These are phyloP conservation scores for Ophiocordyceps unilateralis DNA, from an alignment of 2,329 filamentous ascomycete genomes.

Conservation along the genomic window DNA sequence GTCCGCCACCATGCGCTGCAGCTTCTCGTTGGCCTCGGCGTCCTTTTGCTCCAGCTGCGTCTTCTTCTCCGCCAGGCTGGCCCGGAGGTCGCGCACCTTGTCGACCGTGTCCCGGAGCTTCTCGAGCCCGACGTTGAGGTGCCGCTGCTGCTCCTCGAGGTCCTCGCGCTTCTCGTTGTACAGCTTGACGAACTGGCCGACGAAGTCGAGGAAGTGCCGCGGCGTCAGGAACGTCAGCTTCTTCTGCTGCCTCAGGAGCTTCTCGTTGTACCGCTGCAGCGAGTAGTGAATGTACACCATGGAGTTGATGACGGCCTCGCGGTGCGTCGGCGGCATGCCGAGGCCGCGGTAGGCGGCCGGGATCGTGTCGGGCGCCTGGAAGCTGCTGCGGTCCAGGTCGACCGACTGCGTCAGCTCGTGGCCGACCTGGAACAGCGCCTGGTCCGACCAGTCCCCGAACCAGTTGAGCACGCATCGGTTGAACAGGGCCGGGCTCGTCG, in stretches of 20 bases:
- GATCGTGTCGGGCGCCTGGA: constrained; percentile 74
- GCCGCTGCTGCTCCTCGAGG: constrained; percentile 92
- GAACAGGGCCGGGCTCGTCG: constrained; percentile 94
- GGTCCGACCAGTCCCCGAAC: constrained; percentile 99
- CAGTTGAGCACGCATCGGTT: constrained; percentile 99
- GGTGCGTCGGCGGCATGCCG: constrained; percentile 68
- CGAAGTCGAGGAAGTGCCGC: constrained; percentile 93
- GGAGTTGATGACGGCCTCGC: constrained; percentile 84
- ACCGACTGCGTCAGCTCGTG: constrained; percentile 93
- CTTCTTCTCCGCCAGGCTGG: constrained; percentile 88
- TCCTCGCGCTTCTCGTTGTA: constrained; percentile 98
- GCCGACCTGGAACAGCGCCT: constrained; percentile 94
- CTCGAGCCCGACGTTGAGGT: constrained; percentile 94
- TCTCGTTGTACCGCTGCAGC: constrained; percentile 73
- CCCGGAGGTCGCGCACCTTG: constrained; percentile 84
- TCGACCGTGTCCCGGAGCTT: constrained; percentile 94
- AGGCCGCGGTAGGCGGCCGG: constrained; percentile 84
- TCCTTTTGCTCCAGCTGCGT: constrained; percentile 85
- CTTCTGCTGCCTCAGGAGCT: constrained; percentile 79
- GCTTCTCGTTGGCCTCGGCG: constrained; percentile 87
- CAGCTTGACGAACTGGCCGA: constrained; percentile 90
- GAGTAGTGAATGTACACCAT: constrained; percentile 99
- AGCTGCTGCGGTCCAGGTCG: constrained; percentile 79
- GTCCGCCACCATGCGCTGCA: constrained; percentile 93
- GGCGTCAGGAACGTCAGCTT: constrained; percentile 87